Conservation (phyloP, 768 basidiomycete genomes). For the Clitopilus hobsonii region DNA sequence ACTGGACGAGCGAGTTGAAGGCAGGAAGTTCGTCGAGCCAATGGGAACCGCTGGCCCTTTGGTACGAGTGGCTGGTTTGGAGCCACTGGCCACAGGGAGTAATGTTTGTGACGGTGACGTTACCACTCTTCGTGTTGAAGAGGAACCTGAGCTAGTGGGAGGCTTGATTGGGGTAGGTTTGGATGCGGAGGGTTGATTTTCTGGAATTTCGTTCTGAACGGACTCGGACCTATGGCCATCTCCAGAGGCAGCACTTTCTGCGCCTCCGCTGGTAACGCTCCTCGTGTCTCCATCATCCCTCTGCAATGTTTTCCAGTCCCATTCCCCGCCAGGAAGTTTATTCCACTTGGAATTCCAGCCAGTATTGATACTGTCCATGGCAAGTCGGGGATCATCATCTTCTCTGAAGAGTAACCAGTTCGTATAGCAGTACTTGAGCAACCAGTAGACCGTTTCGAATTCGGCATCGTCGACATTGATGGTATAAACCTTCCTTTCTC, state of each 20-base stretch:
- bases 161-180: slow-evolving; percentile 9
- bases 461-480: slow-evolving; percentile 76
- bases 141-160: slow-evolving; percentile 8
- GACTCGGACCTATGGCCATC: slow-evolving; percentile 35
- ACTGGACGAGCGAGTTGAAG: slow-evolving; percentile 26
- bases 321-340: slow-evolving; percentile 44
- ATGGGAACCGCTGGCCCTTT: slow-evolving; percentile 40
- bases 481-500: slow-evolving; percentile 55
- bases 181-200: slow-evolving; percentile 18
- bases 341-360: slow-evolving; percentile 64
- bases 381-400: slow-evolving; percentile 60
- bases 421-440: slow-evolving; percentile 71
- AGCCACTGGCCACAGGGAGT: slow-evolving; percentile 4
- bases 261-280: not conserved
- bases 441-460: slow-evolving; percentile 75
- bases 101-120: not conserved
- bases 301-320: slow-evolving; percentile 67
- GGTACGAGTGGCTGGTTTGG: slow-evolving; percentile 15
- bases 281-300: slow-evolving; percentile 34
- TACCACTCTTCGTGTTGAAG: slow-evolving; percentile 6
- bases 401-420: slow-evolving; percentile 72
- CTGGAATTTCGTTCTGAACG: slow-evolving; percentile 22
- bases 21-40: slow-evolving; percentile 24
- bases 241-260: slow-evolving; percentile 30
- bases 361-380: slow-evolving; percentile 63